Evolutionary conservation across 1,284 basidiomycete species (phyloP).

Genomic region (Pseudozyma thailandica): DNA sequence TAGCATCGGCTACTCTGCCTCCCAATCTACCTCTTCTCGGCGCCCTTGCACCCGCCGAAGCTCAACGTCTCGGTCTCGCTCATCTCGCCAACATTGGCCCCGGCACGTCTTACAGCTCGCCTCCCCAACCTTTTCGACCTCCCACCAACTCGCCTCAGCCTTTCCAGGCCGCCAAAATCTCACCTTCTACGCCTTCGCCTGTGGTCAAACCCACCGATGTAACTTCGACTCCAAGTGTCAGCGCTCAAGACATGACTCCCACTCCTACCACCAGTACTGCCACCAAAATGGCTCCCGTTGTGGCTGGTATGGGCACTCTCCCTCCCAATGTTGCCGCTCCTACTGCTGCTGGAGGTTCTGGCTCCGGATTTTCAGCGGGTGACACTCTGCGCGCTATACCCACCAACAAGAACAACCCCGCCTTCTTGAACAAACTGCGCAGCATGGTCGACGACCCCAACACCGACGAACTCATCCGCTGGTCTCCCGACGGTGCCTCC

Average conservation of each 20-base stretch:
- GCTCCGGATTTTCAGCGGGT: conserved; percentile 8
- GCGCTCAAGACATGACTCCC: background rate
- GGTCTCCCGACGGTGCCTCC: conserved; percentile 87
- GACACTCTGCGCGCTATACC: conserved; percentile 43
- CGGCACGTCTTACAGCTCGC: conserved; percentile 18
- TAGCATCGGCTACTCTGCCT: conserved; percentile 17
- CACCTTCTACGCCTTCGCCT: conserved; percentile 13
- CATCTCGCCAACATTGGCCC: conserved; percentile 13
- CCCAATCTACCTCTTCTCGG: conserved; percentile 19
- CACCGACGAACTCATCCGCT: conserved; percentile 85
- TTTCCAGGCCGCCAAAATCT: conserved; percentile 23
- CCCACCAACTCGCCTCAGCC: conserved; percentile 27
- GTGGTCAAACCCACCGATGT: conserved; percentile 35
- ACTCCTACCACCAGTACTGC: conserved; percentile 3
- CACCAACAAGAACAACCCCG: conserved; percentile 73
- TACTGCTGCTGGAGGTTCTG: conserved; percentile 4
- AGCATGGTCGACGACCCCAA: conserved; percentile 91
- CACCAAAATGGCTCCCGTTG: conserved; percentile 32
- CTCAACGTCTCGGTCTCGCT: conserved; percentile 24
- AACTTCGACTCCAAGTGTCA: conserved; percentile 8
- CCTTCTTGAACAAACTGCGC: conserved; percentile 86
- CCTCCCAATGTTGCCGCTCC: conserved; percentile 30
- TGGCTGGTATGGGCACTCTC: conserved; percentile 39
- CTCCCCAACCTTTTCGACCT: conserved; percentile 29
- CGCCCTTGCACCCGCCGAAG: conserved; percentile 10